Evolutionary conservation across 1,284 basidiomycete genomes (phyloP).

Genomic region (Earliella scabrosa): DNA sequence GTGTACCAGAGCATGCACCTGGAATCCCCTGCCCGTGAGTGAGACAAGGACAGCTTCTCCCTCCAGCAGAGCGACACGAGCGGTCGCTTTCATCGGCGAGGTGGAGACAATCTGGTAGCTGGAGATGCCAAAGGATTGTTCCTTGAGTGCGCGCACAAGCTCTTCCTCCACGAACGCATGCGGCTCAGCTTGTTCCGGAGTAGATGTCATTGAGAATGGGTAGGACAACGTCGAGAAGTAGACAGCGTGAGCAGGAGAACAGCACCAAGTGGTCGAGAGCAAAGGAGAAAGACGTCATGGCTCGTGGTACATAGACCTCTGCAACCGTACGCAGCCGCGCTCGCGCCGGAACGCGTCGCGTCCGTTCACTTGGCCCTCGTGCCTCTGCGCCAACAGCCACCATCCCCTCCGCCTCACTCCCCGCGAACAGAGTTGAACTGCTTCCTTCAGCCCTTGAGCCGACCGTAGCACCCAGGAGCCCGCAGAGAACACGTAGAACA

Average conservation of each 20-base stretch:
- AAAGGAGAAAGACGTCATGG: constrained; percentile 2
- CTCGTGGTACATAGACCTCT: no score
- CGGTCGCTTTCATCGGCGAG: constrained; percentile 51
- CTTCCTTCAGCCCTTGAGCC: no score
- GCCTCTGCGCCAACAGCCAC: constrained; percentile 10
- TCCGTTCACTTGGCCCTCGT: not conserved
- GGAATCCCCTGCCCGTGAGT: constrained; percentile 45
- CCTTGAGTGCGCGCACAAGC: constrained; percentile 55
- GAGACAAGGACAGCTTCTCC: constrained; percentile 48
- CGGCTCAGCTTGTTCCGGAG: constrained; percentile 6
- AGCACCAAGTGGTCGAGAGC: not conserved
- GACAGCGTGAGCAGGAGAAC: not conserved
- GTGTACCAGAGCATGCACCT: constrained; percentile 2
- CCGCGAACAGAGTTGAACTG: not conserved
- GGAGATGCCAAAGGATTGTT: constrained; percentile 62
- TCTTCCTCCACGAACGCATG: constrained; percentile 55
- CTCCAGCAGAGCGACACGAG: constrained; percentile 59
- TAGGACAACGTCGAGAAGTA: not conserved
- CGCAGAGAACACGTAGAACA: not conserved
- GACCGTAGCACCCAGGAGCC: no score
- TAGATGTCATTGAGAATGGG: not conserved
- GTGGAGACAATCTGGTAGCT: constrained; percentile 45
- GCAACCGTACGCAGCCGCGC: not conserved
- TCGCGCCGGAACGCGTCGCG: constrained; percentile 18
- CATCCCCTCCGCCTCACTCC: not conserved